Conservation (phyloP, 2,329 filamentous ascomycete species). For the Ophiostoma pallidulum region DNA sequence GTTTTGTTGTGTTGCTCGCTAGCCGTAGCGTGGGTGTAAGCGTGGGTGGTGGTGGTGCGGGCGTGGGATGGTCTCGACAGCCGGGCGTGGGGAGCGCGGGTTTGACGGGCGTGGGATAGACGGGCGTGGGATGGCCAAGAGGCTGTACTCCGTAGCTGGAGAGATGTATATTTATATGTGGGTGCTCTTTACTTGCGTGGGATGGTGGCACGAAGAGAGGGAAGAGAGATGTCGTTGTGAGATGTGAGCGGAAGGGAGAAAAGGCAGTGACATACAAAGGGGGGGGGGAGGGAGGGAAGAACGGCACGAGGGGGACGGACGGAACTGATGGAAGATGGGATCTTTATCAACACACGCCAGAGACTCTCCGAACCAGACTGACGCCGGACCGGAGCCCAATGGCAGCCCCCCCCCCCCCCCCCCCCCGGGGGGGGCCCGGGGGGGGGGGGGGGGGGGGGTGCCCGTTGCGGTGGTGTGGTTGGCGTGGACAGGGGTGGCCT, state of each 20-base stretch:
- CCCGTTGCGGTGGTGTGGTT: too few relatives aligned
- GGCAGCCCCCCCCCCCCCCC: too few relatives aligned
- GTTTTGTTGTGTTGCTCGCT: too few relatives aligned
- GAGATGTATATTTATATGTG: slow-evolving; percentile 8
- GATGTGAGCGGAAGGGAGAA: neutral
- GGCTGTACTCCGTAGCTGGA: slow-evolving; percentile 3
- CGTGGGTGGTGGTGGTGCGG: slow-evolving; percentile 13
- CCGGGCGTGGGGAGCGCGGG: slow-evolving; percentile 10
- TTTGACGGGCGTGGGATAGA: slow-evolving; percentile 7
- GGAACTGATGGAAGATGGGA: slow-evolving; percentile 3
- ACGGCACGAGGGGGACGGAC: neutral
- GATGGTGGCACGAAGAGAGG: slow-evolving; percentile 3
- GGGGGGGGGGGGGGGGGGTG: too few relatives aligned
- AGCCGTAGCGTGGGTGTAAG: slow-evolving; percentile 14
- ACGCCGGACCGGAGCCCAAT: neutral
- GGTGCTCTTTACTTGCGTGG: slow-evolving; percentile 6
- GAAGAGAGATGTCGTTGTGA: neutral
- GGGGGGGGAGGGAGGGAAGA: neutral
- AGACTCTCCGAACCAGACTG: neutral
- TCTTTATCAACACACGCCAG: slow-evolving; percentile 13
- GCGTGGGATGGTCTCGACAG: slow-evolving; percentile 12
- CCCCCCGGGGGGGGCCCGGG: too few relatives aligned
- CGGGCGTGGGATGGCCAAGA: slow-evolving; percentile 5
- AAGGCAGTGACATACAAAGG: too few relatives aligned
- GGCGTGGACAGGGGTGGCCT: too few relatives aligned